Evolutionary conservation across 192 early-diverging fungal genomes (phyloP).

Genomic region (Coemansia sp.): DNA sequence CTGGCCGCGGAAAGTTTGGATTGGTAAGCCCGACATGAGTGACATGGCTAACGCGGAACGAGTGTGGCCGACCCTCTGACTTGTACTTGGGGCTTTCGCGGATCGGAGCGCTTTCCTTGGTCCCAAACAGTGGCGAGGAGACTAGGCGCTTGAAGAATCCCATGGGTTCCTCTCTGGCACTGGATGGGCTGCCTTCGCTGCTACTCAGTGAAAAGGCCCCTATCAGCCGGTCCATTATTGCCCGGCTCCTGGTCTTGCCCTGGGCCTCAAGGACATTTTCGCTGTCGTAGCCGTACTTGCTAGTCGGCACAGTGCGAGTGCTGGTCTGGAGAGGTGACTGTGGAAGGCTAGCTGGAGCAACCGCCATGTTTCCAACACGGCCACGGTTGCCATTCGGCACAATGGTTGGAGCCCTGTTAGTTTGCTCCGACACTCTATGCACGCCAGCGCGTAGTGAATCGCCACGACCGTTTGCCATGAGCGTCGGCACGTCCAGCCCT

Average conservation of each 20-base stretch:
- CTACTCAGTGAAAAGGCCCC: conserved; percentile 14
- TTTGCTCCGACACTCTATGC: not conserved
- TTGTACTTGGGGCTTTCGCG: conserved; percentile 3
- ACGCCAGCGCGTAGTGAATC: not conserved
- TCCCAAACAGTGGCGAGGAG: conserved; percentile 19
- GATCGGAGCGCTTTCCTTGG: not conserved
- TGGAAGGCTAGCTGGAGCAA: not conserved
- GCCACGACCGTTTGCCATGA: not conserved
- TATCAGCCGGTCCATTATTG: conserved; percentile 22
- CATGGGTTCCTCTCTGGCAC: not conserved
- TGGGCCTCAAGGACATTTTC: conserved; percentile 9
- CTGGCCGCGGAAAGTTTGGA: conserved; percentile 28
- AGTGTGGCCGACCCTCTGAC: conserved; percentile 28
- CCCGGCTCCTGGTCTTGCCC: conserved; percentile 11
- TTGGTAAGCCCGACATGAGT: conserved; percentile 31
- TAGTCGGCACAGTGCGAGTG: conserved; percentile 13
- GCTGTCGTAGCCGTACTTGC: not conserved
- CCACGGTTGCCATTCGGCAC: conserved; percentile 10
- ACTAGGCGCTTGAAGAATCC: conserved; percentile 35
- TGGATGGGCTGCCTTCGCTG: not conserved
- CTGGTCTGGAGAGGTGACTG: conserved; percentile 5
- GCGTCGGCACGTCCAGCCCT: not conserved
- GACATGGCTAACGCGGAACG: conserved; percentile 44
- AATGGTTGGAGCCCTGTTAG: not conserved
- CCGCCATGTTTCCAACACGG: conserved; percentile 17